Evolutionary conservation across 176 grass and related monocot species (phyloP).

Genomic region (Zea luxurians): DNA sequence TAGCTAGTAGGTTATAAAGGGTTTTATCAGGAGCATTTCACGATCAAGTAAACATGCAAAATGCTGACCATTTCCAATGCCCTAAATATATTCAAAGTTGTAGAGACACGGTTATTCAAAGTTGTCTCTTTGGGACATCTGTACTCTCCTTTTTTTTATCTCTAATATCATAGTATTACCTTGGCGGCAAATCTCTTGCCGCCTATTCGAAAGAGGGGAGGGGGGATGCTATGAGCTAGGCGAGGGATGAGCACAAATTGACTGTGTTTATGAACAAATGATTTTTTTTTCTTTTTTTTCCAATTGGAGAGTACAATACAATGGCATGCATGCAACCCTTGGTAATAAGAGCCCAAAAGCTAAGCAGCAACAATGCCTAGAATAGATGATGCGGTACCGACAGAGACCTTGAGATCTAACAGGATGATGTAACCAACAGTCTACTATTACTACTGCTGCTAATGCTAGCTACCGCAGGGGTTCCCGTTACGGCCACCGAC

Average conservation of each 20-base stretch:
- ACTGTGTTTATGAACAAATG: slow-evolving; percentile 48
- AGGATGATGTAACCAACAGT: too few relatives aligned
- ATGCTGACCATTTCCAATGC: neutral
- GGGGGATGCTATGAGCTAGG: too few relatives aligned
- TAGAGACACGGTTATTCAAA: too few relatives aligned
- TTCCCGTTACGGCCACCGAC: slow-evolving; percentile 36
- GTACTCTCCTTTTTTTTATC: too few relatives aligned
- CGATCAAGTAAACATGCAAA: neutral
- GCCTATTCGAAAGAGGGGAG: too few relatives aligned
- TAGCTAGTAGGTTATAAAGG: neutral
- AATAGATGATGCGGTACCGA: neutral
- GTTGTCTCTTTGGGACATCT: too few relatives aligned
- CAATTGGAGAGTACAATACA: too few relatives aligned
- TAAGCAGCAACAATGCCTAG: neutral
- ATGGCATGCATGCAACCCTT: too few relatives aligned
- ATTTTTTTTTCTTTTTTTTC: neutral
- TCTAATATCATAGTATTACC: too few relatives aligned
- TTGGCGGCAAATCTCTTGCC: too few relatives aligned
- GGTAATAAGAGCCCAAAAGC: too few relatives aligned
- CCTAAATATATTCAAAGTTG: neutral
- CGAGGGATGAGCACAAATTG: slow-evolving; percentile 22
- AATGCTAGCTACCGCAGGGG: slow-evolving; percentile 23
- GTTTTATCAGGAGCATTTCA: neutral
- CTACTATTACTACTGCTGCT: neutral
- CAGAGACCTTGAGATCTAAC: slow-evolving; percentile 20